Evolutionary conservation across 257 asterid genomes (phyloP), one percentile per base, ranked within the genome.

Genomic region (Ligustrum vulgare): DNA sequence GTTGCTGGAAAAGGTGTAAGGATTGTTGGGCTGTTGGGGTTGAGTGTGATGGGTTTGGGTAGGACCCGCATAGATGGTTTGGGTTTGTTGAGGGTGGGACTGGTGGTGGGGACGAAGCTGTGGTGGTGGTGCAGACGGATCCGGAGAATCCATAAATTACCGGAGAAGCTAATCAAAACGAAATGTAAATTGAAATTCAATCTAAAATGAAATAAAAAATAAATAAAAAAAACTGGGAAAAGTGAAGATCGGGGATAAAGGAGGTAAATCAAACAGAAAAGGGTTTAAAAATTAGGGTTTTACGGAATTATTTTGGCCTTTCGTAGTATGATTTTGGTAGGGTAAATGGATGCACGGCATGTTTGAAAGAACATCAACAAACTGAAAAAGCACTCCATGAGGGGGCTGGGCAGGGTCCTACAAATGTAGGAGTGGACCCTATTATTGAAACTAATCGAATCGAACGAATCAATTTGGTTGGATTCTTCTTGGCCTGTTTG

Each of bases 101-200:
- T 25, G 83, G 56, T 36, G 81, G 82, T 36, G 78, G 74, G 54
- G 80, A 77, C 56, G 81, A 67, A 15, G 86, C 73, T 69, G 75
- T 25, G 66, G 74, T 39, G 62, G 71, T 32, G 71, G 60, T 2
- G 82, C 80, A 66, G 84, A 80, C 69, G 89, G 71, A 74, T 82
- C 88, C 72, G 80, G 88, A 12, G 91, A 82, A 85, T 87, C 89
- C 91, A 88, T 88, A 33, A 71, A 39, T 37, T 56, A 54, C 10
- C 62, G 69, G 67, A 54, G 63, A 54, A 54, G 11, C 63, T 54
- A 54, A 5, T 54, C 28, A 18, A 54, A 54, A 18, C 28, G 63
- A 54, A 54, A n/a, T 54, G 63, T 7, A 54, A 49, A 51, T 18
- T 16, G 62, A 51, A 51, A 51, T 51, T 20, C n/a, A 51, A 51